A percentile compares a stretch with the other conserved stretches of the same genome.
phyloP scores from a whole-genome alignment of 192 early-diverging fungal genomes.

The Mortierella claussenii region DNA sequence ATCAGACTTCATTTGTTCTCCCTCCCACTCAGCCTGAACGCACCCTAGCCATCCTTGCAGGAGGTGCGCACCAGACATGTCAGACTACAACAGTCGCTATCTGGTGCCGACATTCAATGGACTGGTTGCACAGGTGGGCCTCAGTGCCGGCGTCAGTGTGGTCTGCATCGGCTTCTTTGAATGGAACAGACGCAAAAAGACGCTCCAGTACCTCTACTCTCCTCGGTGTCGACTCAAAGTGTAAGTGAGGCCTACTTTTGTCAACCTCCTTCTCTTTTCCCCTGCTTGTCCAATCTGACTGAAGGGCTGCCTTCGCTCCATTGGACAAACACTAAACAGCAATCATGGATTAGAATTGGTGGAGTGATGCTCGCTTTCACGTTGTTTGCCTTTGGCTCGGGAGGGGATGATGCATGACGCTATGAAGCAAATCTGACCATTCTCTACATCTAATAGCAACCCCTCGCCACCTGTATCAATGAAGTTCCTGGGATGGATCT shows the following conservation, averaged over 20 bases:
- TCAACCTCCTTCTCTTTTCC: not conserved
- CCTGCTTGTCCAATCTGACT: too few species aligned
- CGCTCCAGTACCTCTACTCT: conserved; percentile 60
- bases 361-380: too few species aligned
- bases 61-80: too few species aligned
- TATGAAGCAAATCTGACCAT: too few species aligned
- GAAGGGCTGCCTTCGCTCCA: too few species aligned
- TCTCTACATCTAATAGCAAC: too few species aligned
- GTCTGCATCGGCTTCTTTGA: conserved; percentile 63
- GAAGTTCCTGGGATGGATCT: conserved; percentile 63
- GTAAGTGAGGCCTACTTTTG: conserved; percentile 28
- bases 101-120: conserved; percentile 61
- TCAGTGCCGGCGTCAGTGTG: conserved; percentile 55
- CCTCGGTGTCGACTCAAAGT: conserved; percentile 55
- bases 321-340: too few species aligned
- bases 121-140: conserved; percentile 62
- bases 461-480: conserved; percentile 59
- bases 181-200: conserved; percentile 58
- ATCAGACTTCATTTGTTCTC: too few species aligned
- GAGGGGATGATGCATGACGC: too few species aligned
- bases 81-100: conserved; percentile 27
- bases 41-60: too few species aligned
- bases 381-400: too few species aligned
- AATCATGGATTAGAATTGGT: not conserved
- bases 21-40: too few species aligned